Conservation (phyloP, 2,329 filamentous ascomycete genomes). For the Scedosporium boydii region DNA sequence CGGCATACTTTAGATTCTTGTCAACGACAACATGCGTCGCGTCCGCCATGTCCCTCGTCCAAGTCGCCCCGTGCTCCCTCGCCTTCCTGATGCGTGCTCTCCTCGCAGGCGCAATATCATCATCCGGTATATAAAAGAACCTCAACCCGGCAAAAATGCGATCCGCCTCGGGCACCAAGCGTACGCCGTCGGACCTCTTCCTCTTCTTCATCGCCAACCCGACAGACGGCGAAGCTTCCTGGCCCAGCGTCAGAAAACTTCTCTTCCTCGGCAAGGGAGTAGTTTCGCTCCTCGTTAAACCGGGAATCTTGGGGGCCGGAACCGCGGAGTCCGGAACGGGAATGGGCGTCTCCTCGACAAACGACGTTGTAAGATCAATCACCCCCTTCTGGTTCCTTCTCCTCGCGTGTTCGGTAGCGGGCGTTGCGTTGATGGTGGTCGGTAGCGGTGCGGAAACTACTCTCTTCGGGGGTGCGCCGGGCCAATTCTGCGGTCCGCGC, state of each 20-base stretch:
- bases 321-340: slow-evolving; percentile 9
- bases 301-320: neutral
- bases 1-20: slow-evolving; percentile 50
- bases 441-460: slow-evolving; percentile 4
- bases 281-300: slow-evolving; percentile 18
- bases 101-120: slow-evolving; percentile 59
- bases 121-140: slow-evolving; percentile 75
- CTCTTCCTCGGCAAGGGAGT: slow-evolving; percentile 18
- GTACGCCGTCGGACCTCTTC: slow-evolving; percentile 21
- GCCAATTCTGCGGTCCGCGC: slow-evolving; percentile 16
- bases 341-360: slow-evolving; percentile 22
- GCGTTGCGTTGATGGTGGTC: slow-evolving; percentile 6
- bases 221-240: neutral
- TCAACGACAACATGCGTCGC: slow-evolving; percentile 80
- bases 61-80: slow-evolving; percentile 63
- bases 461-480: slow-evolving; percentile 7
- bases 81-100: slow-evolving; percentile 65
- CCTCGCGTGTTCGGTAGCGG: neutral
- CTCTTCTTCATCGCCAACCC: slow-evolving; percentile 10
- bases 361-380: slow-evolving; percentile 10
- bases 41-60: slow-evolving; percentile 47
- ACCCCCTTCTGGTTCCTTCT: slow-evolving; percentile 7
- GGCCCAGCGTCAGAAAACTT: slow-evolving; percentile 4
- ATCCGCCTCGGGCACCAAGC: slow-evolving; percentile 38
- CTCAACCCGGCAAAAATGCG: slow-evolving; percentile 51